Base-by-base conservation (phyloP, 306 rosid species). In the Alnus rubra region DNA sequence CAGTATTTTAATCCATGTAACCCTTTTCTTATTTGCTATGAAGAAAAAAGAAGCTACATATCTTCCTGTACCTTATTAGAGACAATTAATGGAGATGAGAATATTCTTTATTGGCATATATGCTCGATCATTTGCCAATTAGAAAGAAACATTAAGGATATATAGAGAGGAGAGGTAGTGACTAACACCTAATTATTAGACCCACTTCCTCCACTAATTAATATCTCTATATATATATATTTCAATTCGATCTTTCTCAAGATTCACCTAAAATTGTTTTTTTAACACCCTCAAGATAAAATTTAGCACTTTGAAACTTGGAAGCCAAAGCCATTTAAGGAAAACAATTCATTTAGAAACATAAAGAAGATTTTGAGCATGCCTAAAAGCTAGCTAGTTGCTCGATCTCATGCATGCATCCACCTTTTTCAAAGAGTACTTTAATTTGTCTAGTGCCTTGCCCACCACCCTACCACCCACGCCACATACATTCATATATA, bases 161-260 rank as follows among this genome's bases (percentile, higher is more conserved):
- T n/a, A n/a, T n/a, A n/a, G n/a, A n/a, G n/a, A n/a, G n/a, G 72
- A 74, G 73, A 55, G 49, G 80, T 54, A 82, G 88, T 82, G 82
- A 82, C 74, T 44, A 65, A 74, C 80, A 82, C 82, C 86, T 86
- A 23, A 23, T 23, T 80, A 23, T 23, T 80, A 86, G 52, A 68
- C 79, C 82, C 86, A 79, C 88, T 76, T 76, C 59, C 75, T 58
- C 81, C 80, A 78, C 82, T 69, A 82, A 47, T 65, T 69, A 82
- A 47, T 65, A 77, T 47, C 18, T 77, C n/a, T 19, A n/a, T n/a
- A n/a, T n/a, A n/a, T n/a, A n/a, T n/a, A n/a, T n/a, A n/a, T n/a
- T n/a, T n/a, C n/a, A n/a, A n/a, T n/a, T 79, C 15, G 12, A 74
- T 79, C 83, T 68, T 78, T 60, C 74, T 30, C 39, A 60, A 28